Evolutionary conservation across 2,329 filamentous ascomycete species (phyloP), one percentile per base, ranked within the genome.

Genomic region (Dothideomycetes sp.): DNA sequence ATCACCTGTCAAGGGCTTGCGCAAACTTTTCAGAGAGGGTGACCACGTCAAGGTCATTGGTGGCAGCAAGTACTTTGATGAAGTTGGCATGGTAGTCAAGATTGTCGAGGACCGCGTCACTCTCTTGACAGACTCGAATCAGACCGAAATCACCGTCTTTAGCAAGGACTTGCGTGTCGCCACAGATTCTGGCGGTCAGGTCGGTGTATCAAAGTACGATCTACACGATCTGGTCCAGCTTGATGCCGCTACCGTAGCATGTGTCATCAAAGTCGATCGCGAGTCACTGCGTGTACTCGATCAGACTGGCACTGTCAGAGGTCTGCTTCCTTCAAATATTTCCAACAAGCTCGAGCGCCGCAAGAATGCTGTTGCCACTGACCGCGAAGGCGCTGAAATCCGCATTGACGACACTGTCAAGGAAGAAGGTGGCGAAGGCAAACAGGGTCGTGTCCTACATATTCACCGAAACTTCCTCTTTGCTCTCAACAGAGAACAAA

Each of bases 41-140:
- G 91, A 98, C 55, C 91, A 98, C 57, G 91, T 98, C 68, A 96
- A 96, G 68, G 91, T 98, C 51, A 94, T 95, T 58, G 89, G 91
- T 41, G 89, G 88, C 27, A 94, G 88, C 65, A 83, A 86, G 53
- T 96, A 88, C 61, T 79, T 84, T 41, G 91, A 95, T 53, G 91
- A 98, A 64, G 83, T 96, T 31, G 91, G 91, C 62, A 94, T 95
- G 76, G 88, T 98, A 37, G 87, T 96, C 49, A 85, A 86, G 60
- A 91, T 95, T 50, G 82, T 78, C 34, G 86, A 94, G 45, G 91
- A 98, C 59, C 80, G 84, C 27, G 87, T 98, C 44, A 96, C 91
- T 1, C 70, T 98, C 49, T 69, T 98, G 49, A 94, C 85, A 33
- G 91, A 98, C 64, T 86, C 91, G 59, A 91, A 78, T 46, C 89